Evolutionary conservation across 1,284 basidiomycete genomes (phyloP), one percentile per base, ranked within the genome.

Genomic region (Boletus albobrunnescens): DNA sequence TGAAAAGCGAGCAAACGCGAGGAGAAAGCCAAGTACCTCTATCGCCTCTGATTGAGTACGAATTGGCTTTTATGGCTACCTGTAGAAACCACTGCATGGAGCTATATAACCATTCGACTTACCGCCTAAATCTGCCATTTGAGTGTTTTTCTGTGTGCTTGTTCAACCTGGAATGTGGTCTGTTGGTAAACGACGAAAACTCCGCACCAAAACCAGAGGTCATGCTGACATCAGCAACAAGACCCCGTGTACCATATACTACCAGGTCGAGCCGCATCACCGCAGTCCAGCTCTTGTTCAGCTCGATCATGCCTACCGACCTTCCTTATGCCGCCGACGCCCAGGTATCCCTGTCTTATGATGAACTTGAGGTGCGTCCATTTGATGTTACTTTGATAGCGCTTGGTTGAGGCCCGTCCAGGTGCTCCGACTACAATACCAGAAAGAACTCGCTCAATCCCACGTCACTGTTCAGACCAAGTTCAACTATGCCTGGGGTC

Each of bases 401-500:
- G 11, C 12, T 38, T 37, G 17, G 28, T 48, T 57, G 14, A 44
- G 17, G 42, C 46, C 27, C 38, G 23, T 44, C 33, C 57, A 94
- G 91, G 91, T 94, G 9, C 73, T 97, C 36, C 75, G 84, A 48
- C 63, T 79, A 49, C 94, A 97, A 65, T 95, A 95, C 71, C 82
- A 92, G 75, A 90, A 85, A 67, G 94, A 98, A 67, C 74, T 84
- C 23, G 72, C 80, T 3, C 83, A 91, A 55, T 82, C 84, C 32
- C 93, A 97, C 67, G 81, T 96, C 48, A 93, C 92, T 3, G 82
- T 89, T 3, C 96, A 99, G 73, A 95, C 93, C 44, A 96, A 94
- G 70, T 99, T 99, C 76, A 99, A 99, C 74, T 95, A 90, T 68
- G 89, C 94, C 52, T 94, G 92, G 93, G 95, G 94, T 5, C 76